Conservation (phyloP, 1,284 basidiomycete genomes). For the Trichosporon sp. region DNA sequence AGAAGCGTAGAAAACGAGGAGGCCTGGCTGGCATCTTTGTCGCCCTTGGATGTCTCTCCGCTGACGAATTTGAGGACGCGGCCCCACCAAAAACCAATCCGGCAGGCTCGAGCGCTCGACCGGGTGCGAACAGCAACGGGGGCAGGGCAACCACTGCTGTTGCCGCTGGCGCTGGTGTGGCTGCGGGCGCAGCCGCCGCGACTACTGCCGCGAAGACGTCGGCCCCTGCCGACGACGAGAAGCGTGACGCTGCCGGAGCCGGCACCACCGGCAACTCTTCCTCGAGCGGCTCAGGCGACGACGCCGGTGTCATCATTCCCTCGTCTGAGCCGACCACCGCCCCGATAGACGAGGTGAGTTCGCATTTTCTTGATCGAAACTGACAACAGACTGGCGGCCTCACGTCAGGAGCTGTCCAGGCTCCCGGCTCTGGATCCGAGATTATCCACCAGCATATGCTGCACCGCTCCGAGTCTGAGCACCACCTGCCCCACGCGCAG, state of each 20-base stretch:
- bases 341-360: conserved; percentile 51
- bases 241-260: not conserved
- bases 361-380: too few relatives aligned
- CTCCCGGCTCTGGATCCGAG: conserved; percentile 66
- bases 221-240: conserved; percentile 12
- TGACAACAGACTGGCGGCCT: conserved; percentile 65
- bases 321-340: conserved; percentile 44
- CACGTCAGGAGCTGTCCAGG: conserved; percentile 69
- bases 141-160: not conserved
- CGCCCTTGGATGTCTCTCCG: conserved; percentile 49
- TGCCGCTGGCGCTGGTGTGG: not conserved
- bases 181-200: conserved; percentile 16
- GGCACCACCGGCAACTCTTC: conserved; percentile 13
- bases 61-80: conserved; percentile 51
- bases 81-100: conserved; percentile 29
- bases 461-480: conserved; percentile 45
- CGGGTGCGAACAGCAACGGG: conserved; percentile 1
- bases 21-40: conserved; percentile 48
- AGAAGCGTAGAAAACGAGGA: conserved; percentile 50
- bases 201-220: conserved; percentile 14
- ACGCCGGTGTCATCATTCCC: conserved; percentile 35
- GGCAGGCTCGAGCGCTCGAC: conserved; percentile 17
- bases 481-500: conserved; percentile 25
- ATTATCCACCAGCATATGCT: conserved; percentile 41
- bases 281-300: not conserved